phyloP scores from a whole-genome alignment of 495 filamentous ascomycete genomes.

The Eremomyces bilateralis region DNA sequence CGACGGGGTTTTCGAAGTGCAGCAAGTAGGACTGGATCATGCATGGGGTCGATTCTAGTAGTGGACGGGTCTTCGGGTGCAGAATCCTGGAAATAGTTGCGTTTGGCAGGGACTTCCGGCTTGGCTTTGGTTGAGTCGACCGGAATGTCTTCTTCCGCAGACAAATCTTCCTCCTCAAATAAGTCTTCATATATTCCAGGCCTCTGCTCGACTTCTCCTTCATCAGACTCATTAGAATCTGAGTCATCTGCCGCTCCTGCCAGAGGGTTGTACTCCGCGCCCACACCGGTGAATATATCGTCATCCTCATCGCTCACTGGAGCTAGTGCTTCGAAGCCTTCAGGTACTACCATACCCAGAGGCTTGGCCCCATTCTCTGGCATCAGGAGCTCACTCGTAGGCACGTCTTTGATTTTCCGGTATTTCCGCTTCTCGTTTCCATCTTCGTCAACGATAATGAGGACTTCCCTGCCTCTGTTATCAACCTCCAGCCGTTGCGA shows the following conservation, averaged over 20 bases:
- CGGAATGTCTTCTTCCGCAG: neutral
- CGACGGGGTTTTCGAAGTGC: conserved; percentile 70
- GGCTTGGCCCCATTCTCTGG: conserved; percentile 43
- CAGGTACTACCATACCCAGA: conserved; percentile 61
- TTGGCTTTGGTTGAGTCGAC: neutral
- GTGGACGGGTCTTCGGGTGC: conserved; percentile 14
- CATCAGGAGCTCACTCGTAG: conserved; percentile 27
- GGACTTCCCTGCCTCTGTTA: conserved; percentile 53
- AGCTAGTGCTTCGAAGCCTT: conserved; percentile 25
- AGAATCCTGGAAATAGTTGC: conserved; percentile 41
- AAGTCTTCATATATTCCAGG: too few relatives aligned
- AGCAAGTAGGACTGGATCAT: conserved; percentile 62
- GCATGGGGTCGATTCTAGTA: conserved; percentile 29
- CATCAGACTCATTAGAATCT: conserved; percentile 20
- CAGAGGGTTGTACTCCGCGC: conserved; percentile 72
- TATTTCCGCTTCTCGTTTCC: conserved; percentile 79
- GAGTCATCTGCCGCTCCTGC: conserved; percentile 34
- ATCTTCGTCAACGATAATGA: conserved; percentile 68
- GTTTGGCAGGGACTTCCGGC: conserved; percentile 15
- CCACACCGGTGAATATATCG: conserved; percentile 75
- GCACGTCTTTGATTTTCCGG: conserved; percentile 25
- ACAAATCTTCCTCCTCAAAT: conserved; percentile 1
- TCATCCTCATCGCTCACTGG: conserved; percentile 31
- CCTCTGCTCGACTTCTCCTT: conserved; percentile 7
- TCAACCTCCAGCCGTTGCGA: conserved; percentile 57